phyloP scores from a whole-genome alignment of 2,329 filamentous ascomycete genomes.

The Penicillium corylophilum region DNA sequence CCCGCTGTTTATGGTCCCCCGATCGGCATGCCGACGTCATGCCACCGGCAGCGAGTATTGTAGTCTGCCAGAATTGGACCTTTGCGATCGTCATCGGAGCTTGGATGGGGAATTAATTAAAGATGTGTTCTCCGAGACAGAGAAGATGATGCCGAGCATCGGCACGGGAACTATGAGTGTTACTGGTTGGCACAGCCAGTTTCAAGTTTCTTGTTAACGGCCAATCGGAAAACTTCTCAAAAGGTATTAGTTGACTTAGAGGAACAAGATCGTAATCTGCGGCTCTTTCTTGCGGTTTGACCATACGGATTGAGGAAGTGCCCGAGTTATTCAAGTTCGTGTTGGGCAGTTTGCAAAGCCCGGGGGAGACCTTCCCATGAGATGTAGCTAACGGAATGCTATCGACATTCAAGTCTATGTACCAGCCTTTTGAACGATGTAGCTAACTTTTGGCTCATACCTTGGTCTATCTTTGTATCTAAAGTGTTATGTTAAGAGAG shows the following conservation, averaged over 20 bases:
- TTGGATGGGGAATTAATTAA: neutral
- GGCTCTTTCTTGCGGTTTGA: neutral
- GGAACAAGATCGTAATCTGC: neutral
- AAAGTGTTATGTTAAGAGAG: neutral
- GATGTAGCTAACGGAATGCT: no score
- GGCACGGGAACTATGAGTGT: neutral
- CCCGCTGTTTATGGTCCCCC: neutral
- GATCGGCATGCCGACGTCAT: slow-evolving; percentile 24
- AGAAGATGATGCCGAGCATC: neutral
- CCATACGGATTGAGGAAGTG: neutral
- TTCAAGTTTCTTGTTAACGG: neutral
- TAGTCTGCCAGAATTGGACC: neutral
- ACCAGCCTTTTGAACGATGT: no score
- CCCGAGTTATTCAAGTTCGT: neutral
- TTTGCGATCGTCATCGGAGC: neutral
- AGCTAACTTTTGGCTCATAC: neutral
- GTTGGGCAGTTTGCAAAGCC: neutral
- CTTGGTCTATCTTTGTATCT: neutral
- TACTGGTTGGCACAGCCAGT: neutral
- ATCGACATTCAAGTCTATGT: no score
- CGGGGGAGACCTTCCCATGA: neutral
- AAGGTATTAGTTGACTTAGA: neutral
- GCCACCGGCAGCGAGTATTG: neutral
- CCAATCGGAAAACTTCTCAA: neutral
- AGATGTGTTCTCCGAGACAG: neutral